phyloP scores from a whole-genome alignment of 2,329 filamentous ascomycete genomes.

The Rasamsonia emersonii region DNA sequence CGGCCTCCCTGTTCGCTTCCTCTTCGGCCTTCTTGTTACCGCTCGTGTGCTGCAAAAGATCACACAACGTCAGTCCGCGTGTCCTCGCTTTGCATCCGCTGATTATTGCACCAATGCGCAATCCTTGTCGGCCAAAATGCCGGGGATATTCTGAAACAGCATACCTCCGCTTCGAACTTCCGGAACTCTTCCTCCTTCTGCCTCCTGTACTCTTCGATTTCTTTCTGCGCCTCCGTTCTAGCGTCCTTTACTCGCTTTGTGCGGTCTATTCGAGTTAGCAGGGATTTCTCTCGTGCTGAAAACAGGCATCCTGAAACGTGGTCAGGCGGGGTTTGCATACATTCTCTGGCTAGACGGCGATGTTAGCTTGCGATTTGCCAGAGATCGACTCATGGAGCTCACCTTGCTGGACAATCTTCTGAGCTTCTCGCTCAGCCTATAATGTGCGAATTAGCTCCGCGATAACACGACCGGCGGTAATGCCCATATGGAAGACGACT shows the following conservation, averaged over 20 bases:
- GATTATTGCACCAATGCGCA: too few relatives aligned
- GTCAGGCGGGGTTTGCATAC: slow-evolving; percentile 44
- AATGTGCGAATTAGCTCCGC: slow-evolving; percentile 10
- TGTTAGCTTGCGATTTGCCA: slow-evolving; percentile 19
- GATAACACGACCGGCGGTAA: too few relatives aligned
- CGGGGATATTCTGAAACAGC: slow-evolving; percentile 7
- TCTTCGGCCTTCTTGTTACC: slow-evolving; percentile 78
- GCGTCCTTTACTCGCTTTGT: slow-evolving; percentile 97
- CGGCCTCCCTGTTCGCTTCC: slow-evolving; percentile 71
- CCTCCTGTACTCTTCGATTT: slow-evolving; percentile 86
- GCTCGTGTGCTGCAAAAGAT: slow-evolving; percentile 65
- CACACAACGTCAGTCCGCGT: slow-evolving; percentile 1
- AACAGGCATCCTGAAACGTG: too few relatives aligned
- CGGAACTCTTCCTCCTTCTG: slow-evolving; percentile 92
- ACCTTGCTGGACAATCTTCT: slow-evolving; percentile 99
- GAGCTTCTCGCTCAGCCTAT: slow-evolving; percentile 93
- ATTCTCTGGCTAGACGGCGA: slow-evolving; percentile 64
- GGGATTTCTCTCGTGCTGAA: slow-evolving; percentile 10
- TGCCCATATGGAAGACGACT: too few relatives aligned
- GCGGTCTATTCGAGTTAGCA: slow-evolving; percentile 52
- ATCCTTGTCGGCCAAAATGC: slow-evolving; percentile 1
- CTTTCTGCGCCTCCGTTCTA: slow-evolving; percentile 91
- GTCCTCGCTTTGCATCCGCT: not conserved
- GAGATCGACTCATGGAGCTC: slow-evolving; percentile 22
- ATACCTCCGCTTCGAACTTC: slow-evolving; percentile 76